These are phyloP conservation scores for Geotrichum citri-aurantii DNA, from an alignment of 1,139 yeast species.

Conservation along the genomic window DNA sequence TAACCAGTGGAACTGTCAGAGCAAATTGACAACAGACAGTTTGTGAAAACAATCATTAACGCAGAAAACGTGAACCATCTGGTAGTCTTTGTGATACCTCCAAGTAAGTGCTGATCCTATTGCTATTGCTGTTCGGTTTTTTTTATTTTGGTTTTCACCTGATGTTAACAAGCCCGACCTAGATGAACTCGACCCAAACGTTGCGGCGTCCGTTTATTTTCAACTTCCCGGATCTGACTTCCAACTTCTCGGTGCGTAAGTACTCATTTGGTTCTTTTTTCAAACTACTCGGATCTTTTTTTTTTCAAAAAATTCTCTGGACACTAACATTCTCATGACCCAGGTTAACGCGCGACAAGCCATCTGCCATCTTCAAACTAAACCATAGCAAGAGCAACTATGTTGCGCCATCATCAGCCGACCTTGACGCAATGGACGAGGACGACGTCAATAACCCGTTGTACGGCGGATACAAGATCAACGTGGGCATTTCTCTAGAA, in stretches of 20 bases:
- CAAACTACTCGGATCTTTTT: too few species aligned
- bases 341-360: slow-evolving; percentile 64
- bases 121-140: neutral
- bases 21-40: slow-evolving; percentile 60
- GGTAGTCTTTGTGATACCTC: slow-evolving; percentile 72
- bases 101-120: slow-evolving; percentile 38
- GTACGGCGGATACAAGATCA: slow-evolving; percentile 36
- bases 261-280: slow-evolving; percentile 3
- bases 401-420: slow-evolving; percentile 29
- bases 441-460: slow-evolving; percentile 24
- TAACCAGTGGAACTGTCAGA: slow-evolving; percentile 24
- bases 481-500: slow-evolving; percentile 86
- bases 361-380: slow-evolving; percentile 85
- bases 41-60: slow-evolving; percentile 54
- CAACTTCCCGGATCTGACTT: slow-evolving; percentile 77
- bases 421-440: slow-evolving; percentile 36
- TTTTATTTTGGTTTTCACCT: neutral
- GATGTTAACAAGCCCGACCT: slow-evolving; percentile 26
- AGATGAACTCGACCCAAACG: slow-evolving; percentile 50
- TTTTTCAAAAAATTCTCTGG: too few species aligned
- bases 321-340: neutral
- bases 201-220: slow-evolving; percentile 80
- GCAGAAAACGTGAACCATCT: slow-evolving; percentile 65
- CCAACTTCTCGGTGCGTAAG: slow-evolving; percentile 59
- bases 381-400: slow-evolving; percentile 38